Evolutionary conservation across 2,329 filamentous ascomycete genomes (phyloP).

Genomic region (Botryotinia globosa): DNA sequence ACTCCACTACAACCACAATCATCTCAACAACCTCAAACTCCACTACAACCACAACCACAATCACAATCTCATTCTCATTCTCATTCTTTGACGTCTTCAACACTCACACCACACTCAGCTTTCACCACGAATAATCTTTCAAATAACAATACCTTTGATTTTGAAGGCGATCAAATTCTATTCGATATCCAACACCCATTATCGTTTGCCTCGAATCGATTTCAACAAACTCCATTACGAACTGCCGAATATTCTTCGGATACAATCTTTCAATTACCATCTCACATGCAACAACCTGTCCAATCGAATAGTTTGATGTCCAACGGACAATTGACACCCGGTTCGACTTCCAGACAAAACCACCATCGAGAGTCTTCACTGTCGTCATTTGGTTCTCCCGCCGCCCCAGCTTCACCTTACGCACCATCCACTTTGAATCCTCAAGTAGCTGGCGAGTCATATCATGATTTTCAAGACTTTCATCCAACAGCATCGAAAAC

Average conservation of each 20-base stretch:
- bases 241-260: conserved; percentile 23
- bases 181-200: conserved; percentile 30
- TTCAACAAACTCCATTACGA: not conserved
- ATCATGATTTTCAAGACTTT: conserved; percentile 43
- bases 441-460: conserved; percentile 51
- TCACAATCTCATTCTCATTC: not conserved
- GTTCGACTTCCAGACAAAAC: conserved; percentile 32
- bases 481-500: conserved; percentile 36
- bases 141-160: conserved; percentile 27
- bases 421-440: conserved; percentile 55
- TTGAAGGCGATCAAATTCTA: conserved; percentile 31
- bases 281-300: conserved; percentile 37
- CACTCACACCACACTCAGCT: conserved; percentile 1
- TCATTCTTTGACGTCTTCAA: not conserved
- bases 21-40: not conserved
- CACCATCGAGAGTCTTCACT: conserved; percentile 61
- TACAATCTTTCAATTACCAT: conserved; percentile 23
- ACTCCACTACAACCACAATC: not conserved
- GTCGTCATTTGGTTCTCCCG: conserved; percentile 55
- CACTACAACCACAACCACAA: not conserved
- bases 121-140: conserved; percentile 25
- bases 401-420: conserved; percentile 59
- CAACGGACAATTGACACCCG: conserved; percentile 39
- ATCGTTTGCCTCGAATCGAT: not conserved
- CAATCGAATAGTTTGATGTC: conserved; percentile 33